Conservation (phyloP, 176 grass and related monocot genomes). For the Neostapfia colusana region DNA sequence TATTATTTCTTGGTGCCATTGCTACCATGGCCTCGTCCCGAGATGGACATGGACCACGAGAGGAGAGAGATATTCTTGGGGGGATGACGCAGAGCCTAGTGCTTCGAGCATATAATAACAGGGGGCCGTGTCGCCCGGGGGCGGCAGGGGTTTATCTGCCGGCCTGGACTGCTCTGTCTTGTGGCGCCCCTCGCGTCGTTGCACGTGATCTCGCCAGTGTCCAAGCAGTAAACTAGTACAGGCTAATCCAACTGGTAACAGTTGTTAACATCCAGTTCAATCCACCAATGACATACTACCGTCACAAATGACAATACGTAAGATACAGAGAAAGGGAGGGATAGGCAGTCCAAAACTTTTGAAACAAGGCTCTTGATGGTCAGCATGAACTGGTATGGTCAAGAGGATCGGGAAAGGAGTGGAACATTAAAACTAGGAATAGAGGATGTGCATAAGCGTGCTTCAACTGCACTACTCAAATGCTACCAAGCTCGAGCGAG, state of each 20-base stretch:
- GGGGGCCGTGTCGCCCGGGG: slow-evolving; percentile 40
- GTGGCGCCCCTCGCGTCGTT: not conserved
- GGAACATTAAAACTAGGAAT: not conserved
- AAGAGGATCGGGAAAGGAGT: not conserved
- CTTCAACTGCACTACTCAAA: slow-evolving; percentile 19
- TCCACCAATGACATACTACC: not conserved
- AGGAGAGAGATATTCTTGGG: not conserved
- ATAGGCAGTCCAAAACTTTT: slow-evolving; percentile 6
- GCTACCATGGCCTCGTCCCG: not conserved
- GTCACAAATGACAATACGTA: not conserved
- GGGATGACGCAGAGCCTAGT: not conserved
- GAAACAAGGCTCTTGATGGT: slow-evolving; percentile 9
- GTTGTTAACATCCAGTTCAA: not conserved
- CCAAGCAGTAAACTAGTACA: not conserved
- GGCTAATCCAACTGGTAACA: not conserved
- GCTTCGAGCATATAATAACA: slow-evolving; percentile 30
- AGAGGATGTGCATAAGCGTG: not conserved
- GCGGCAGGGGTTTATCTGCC: slow-evolving; percentile 6
- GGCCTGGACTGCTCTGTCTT: not conserved
- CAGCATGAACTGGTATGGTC: not conserved
- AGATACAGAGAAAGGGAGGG: not conserved
- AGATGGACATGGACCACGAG: slow-evolving; percentile 7
- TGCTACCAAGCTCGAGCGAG: not conserved
- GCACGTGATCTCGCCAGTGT: slow-evolving; percentile 16
- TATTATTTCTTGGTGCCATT: not conserved